Evolutionary conservation across 495 filamentous ascomycete genomes (phyloP).

Genomic region (Aspergillus bertholletiae): DNA sequence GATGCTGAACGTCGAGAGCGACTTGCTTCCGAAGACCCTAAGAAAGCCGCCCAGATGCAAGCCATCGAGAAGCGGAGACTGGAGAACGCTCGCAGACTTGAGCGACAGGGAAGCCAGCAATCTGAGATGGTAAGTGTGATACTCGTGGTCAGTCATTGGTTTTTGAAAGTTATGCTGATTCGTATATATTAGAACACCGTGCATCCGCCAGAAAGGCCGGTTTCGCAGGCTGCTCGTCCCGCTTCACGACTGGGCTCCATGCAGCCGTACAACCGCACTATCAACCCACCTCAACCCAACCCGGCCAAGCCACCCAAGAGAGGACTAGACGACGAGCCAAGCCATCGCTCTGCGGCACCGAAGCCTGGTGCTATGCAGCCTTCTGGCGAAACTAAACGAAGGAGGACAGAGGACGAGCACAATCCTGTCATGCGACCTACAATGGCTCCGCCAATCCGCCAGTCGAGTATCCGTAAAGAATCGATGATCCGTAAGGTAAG

Average conservation of each 20-base stretch:
- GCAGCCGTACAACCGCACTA: slow-evolving; percentile 44
- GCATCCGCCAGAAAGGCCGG: slow-evolving; percentile 38
- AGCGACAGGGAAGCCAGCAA: slow-evolving; percentile 50
- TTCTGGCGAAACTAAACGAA: slow-evolving; percentile 51
- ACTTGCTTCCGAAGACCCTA: slow-evolving; percentile 49
- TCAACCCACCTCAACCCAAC: slow-evolving; percentile 54
- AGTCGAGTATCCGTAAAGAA: slow-evolving; percentile 76
- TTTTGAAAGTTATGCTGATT: no score
- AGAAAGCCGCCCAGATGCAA: slow-evolving; percentile 67
- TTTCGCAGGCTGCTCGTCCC: slow-evolving; percentile 38
- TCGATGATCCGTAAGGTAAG: slow-evolving; percentile 9
- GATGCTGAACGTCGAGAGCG: slow-evolving; percentile 48
- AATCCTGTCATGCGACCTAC: slow-evolving; percentile 48
- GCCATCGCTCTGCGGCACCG: slow-evolving; percentile 37
- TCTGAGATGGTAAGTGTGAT: slow-evolving; percentile 37
- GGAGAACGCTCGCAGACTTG: slow-evolving; percentile 61
- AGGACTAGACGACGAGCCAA: slow-evolving; percentile 49
- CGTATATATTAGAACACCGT: not conserved
- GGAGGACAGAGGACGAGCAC: slow-evolving; percentile 58
- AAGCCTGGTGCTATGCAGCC: slow-evolving; percentile 43
- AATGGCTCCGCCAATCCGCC: slow-evolving; percentile 79
- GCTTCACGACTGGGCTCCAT: slow-evolving; percentile 52
- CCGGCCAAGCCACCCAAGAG: slow-evolving; percentile 66
- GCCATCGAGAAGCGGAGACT: slow-evolving; percentile 61
- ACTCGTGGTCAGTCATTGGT: no score